phyloP scores from a whole-genome alignment of 2,329 filamentous ascomycete genomes.

The Ceratocystis lukuohia region DNA sequence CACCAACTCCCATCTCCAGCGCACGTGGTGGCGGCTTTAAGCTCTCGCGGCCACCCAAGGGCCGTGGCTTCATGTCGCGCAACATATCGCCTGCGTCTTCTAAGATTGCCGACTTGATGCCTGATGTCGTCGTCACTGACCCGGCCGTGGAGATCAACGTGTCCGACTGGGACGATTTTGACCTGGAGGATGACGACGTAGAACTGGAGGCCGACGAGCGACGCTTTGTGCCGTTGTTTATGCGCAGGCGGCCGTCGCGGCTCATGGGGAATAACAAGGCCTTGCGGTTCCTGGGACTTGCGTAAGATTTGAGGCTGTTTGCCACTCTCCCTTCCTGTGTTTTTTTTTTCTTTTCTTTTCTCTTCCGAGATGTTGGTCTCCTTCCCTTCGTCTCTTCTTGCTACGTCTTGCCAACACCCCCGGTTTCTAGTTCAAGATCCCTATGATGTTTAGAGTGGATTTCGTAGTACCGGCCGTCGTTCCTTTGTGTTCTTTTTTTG shows the following conservation, averaged over 20 bases:
- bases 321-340: neutral
- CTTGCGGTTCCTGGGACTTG: slow-evolving; percentile 40
- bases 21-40: slow-evolving; percentile 11
- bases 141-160: slow-evolving; percentile 14
- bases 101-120: neutral
- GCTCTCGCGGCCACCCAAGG: slow-evolving; percentile 18
- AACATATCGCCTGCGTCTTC: slow-evolving; percentile 14
- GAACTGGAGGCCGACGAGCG: slow-evolving; percentile 35
- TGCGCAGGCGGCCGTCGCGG: slow-evolving; percentile 27
- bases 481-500: neutral
- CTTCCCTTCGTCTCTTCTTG: slow-evolving; percentile 9
- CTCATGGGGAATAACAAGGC: slow-evolving; percentile 38
- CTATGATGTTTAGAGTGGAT: slow-evolving; percentile 13
- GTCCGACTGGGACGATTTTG: slow-evolving; percentile 14
- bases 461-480: neutral
- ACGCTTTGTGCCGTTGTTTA: slow-evolving; percentile 39
- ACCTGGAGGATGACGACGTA: slow-evolving; percentile 13
- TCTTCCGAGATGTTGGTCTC: neutral
- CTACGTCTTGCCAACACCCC: neutral
- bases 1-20: slow-evolving; percentile 11
- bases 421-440: neutral
- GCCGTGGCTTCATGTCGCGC: slow-evolving; percentile 11
- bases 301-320: slow-evolving; percentile 23
- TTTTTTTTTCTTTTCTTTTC: neutral
- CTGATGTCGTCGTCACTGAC: neutral